Base-by-base conservation (phyloP, 148 eudicot species). In the Mesembryanthemum crystallinum region DNA sequence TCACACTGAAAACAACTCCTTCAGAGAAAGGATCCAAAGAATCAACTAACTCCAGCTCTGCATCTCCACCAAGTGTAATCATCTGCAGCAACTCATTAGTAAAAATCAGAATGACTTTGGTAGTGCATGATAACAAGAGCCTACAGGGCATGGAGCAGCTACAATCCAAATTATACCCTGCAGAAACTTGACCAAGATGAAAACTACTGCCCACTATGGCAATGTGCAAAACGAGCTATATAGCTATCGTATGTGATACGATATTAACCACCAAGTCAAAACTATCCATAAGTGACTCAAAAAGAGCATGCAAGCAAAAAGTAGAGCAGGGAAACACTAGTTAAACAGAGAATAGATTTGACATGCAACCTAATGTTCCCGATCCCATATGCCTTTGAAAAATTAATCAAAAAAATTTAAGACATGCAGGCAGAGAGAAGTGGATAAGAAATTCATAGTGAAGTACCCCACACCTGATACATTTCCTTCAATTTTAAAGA, bases 61-160 rank as follows among this genome's bases (percentile, higher is more conserved):
- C 99, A 80, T 96, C 99, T 57, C 98, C 98, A 64, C 98, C 99
- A 73, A 92, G 98, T 4, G 99, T 96, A 69, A 96, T 96, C 99
- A 92, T 96, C 99, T 96, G 88, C 60, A 73, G 60, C 39, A 81
- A 78, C 67, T 62, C 66, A 75, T 1, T 21, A 10, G 47, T 8
- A 23, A 13, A 69, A 32, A 67, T n/a, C 25, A n/a, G 42, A 54
- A 78, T 24, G 51, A 58, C 3, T 57, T 1, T 32, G 63, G 63
- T 13, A 61, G 12, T 67, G 14, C 21, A 13, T 17, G 43, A 1
- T 14, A n/a, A 25, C 4, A 37, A 42, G 32, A 5, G 47, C 29
- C 13, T 11, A 39, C 1, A 58, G 24, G 11, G 35, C 5, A 23
- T 32, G 23, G 33, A 67, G n/a, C 0, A 64, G 35, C 63, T 8